A percentile compares a stretch with the other conserved stretches of the same genome.
These are phyloP conservation scores for Climacium dendroides DNA, from an alignment of 225 moss, liverwort and hornwort species.

Conservation along the genomic window DNA sequence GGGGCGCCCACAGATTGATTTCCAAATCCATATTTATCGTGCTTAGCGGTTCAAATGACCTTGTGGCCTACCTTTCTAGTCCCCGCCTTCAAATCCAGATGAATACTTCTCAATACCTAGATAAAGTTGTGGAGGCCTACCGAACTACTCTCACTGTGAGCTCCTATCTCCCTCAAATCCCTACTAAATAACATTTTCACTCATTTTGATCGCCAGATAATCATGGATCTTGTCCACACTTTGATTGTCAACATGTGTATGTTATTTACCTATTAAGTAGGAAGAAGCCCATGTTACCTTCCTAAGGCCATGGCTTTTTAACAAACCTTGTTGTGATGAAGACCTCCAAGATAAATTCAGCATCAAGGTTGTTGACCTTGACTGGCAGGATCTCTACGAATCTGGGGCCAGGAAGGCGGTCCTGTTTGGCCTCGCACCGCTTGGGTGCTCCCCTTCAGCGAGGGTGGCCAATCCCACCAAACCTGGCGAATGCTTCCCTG, in stretches of 20 bases:
- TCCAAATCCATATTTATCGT: conserved; percentile 18
- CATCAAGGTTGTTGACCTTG: neutral
- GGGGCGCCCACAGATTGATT: neutral
- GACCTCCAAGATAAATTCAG: neutral
- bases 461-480: conserved; percentile 2
- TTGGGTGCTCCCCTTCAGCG: conserved; percentile 28
- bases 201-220: neutral
- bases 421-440: conserved; percentile 9
- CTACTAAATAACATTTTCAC: neutral
- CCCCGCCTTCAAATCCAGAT: neutral
- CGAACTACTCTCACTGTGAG: conserved; percentile 14
- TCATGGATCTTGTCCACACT: neutral
- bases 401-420: conserved; percentile 26
- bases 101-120: conserved; percentile 1
- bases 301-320: neutral
- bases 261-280: neutral
- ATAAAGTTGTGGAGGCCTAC: conserved; percentile 6
- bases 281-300: neutral
- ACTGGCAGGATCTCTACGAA: conserved; percentile 14
- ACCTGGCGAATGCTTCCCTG: conserved; percentile 16
- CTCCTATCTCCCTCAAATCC: neutral
- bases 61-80: neutral
- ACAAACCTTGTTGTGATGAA: neutral
- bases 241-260: neutral
- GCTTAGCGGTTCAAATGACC: conserved; percentile 30